These are phyloP conservation scores for Kodamaea plutei DNA, from an alignment of 1,139 yeast species.

Conservation along the genomic window DNA sequence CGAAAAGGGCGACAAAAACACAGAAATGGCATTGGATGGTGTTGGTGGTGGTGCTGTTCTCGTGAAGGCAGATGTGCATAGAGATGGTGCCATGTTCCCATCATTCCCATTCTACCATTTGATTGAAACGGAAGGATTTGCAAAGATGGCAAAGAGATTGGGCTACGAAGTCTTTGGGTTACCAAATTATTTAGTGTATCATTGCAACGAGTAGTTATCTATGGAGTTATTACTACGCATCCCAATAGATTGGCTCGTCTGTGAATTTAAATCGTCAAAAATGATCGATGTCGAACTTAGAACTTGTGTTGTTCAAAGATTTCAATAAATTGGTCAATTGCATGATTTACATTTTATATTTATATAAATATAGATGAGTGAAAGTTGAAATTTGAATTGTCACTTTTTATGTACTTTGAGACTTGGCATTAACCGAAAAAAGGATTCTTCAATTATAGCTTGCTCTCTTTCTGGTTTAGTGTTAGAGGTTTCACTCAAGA, in stretches of 20 bases:
- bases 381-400: too few species aligned
- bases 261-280: too few species aligned
- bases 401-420: too few species aligned
- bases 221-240: background rate
- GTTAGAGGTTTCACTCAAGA: too few species aligned
- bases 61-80: constrained; percentile 95
- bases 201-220: constrained; percentile 65
- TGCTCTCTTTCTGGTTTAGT: too few species aligned
- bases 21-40: constrained; percentile 85
- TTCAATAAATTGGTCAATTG: too few species aligned
- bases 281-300: too few species aligned
- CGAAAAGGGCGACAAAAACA: constrained; percentile 52
- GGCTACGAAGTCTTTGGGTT: constrained; percentile 89
- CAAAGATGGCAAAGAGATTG: constrained; percentile 93
- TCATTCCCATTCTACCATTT: constrained; percentile 95
- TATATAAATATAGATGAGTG: too few species aligned
- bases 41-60: constrained; percentile 96
- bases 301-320: background rate
- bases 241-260: too few species aligned
- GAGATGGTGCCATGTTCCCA: constrained; percentile 99
- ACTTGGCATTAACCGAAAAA: too few species aligned
- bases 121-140: constrained; percentile 97
- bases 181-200: constrained; percentile 91
- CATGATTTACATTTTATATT: too few species aligned
- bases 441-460: too few species aligned